Conservation (phyloP, 108 stramenopile species). For the Skeletonema costatum region DNA sequence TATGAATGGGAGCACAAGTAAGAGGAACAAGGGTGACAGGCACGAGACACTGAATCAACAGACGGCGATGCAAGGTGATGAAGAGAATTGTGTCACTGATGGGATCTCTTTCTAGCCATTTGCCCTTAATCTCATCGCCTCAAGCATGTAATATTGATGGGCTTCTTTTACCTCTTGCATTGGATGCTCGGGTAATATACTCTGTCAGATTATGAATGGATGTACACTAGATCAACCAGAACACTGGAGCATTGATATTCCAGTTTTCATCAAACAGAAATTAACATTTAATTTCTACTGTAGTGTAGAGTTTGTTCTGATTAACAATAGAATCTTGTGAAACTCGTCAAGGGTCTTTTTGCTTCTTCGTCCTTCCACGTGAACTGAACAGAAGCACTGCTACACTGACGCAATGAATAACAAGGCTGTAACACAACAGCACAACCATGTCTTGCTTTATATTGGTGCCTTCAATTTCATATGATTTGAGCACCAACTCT, state of each 20-base stretch:
- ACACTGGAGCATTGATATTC: neutral
- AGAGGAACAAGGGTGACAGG: neutral
- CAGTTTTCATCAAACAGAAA: neutral
- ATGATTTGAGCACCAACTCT: slow-evolving; percentile 42
- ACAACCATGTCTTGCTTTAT: slow-evolving; percentile 38
- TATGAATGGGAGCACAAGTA: neutral
- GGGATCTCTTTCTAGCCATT: no score
- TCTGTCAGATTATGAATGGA: neutral
- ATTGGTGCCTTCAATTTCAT: slow-evolving; percentile 61
- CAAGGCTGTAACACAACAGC: slow-evolving; percentile 19
- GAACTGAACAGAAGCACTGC: neutral
- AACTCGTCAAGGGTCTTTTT: neutral
- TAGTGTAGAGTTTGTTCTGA: neutral
- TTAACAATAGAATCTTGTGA: neutral
- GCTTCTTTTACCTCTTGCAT: neutral
- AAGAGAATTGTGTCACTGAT: no score
- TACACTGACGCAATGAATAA: slow-evolving; percentile 1
- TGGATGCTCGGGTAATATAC: neutral
- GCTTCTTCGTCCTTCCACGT: neutral
- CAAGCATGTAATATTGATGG: neutral
- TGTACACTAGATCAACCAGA: neutral
- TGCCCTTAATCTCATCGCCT: no score
- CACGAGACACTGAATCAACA: neutral
- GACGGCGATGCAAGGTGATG: neutral
- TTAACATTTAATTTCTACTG: neutral